phyloP scores from a whole-genome alignment of 2,329 filamentous ascomycete species.

The Leptographium wingfieldii region DNA sequence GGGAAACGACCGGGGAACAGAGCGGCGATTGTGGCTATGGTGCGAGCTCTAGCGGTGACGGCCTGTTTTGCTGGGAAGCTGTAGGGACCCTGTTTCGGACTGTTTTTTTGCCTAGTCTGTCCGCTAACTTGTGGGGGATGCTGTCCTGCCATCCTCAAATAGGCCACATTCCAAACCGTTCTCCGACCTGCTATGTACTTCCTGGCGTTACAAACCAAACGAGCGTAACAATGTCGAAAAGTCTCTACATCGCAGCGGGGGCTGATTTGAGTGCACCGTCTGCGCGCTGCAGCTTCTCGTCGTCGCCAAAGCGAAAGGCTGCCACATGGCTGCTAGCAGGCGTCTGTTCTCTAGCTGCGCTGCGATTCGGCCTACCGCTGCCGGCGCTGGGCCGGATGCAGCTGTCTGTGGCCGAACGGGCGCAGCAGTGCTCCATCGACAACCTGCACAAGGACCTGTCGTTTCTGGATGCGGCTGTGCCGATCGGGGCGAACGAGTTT shows the following conservation, averaged over 20 bases:
- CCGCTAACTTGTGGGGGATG: too few relatives aligned
- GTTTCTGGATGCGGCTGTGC: slow-evolving; percentile 36
- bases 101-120: too few relatives aligned
- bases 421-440: slow-evolving; percentile 34
- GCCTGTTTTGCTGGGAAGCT: too few relatives aligned
- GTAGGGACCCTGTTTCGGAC: too few relatives aligned
- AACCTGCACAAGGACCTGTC: slow-evolving; percentile 35
- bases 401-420: neutral
- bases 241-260: too few relatives aligned
- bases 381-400: neutral
- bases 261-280: neutral
- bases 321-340: neutral
- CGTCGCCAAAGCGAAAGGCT: neutral
- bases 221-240: neutral
- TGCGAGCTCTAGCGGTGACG: too few relatives aligned
- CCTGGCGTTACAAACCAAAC: too few relatives aligned
- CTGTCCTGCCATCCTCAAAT: too few relatives aligned
- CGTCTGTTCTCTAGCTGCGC: neutral
- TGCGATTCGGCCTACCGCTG: neutral
- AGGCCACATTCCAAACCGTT: too few relatives aligned
- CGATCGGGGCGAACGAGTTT: slow-evolving; percentile 38
- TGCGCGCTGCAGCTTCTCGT: neutral
- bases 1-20: too few relatives aligned
- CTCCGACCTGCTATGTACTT: too few relatives aligned
- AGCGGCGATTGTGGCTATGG: too few relatives aligned